Evolutionary conservation across 805 yeast genomes (phyloP), one percentile per base, ranked within the genome.

Genomic region (Schizosaccharomyces japonicus): DNA sequence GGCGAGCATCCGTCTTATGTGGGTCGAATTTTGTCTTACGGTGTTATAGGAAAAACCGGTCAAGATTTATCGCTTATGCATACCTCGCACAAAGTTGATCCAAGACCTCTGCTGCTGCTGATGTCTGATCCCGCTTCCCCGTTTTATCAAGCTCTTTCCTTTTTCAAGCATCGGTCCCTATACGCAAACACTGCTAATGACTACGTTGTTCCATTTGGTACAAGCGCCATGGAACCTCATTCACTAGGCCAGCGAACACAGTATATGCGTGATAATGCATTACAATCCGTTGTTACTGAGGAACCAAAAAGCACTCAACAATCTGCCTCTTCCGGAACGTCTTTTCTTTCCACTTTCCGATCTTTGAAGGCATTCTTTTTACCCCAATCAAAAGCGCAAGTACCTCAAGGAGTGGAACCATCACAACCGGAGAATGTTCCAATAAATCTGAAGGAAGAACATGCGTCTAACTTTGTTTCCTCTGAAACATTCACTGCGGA

Each of bases 131-230:
- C 95, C 0, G 67, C 78, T 1, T 76, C 80, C 4, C 80, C 85
- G 2, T 78, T 87, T 0, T 76, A 78, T 51, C 62, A 62, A 31
- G 66, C 79, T 0, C 67, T 87, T 50, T 70, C 72, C 49, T 61
- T 62, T 49, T 87, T 90, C 62, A 58, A 67, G 39, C 64, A 78
- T 50, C 67, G 95, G 52, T 83, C 95, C 0, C 64, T 80, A 0
- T 90, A 90, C 60, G 95, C 96, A 0, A 90, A 90, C 61, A 77
- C 80, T 0, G 67, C 81, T 17, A 78, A 90, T 60, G 98, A 90
- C 63, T 98, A 98, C 2, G 84, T 90, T 48, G 98, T 90, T 1
- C 96, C 98, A 0, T 64, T 90, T 54, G 66, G 96, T 47, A 90
- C 98, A 0, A 76, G 94, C 0, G 47, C 42, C 13, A 36, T 36